Evolutionary conservation across 345 rosid species (phyloP).

Genomic region (Hibiscus syriacus): DNA sequence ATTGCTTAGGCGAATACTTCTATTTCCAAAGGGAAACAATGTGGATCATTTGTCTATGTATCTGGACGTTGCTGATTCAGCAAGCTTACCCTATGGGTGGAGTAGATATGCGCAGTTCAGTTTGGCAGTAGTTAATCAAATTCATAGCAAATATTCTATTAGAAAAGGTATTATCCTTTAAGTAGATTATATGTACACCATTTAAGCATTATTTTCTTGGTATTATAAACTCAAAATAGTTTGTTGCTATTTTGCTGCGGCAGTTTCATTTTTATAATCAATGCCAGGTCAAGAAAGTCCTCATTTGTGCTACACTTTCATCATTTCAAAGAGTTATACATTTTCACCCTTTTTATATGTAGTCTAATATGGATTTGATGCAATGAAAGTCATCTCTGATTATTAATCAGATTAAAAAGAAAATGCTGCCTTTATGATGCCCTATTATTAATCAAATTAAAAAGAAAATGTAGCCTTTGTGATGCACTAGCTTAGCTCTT

Average conservation of each 20-base stretch:
- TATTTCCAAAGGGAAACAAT: conserved; percentile 86
- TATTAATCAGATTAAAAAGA: too few relatives aligned
- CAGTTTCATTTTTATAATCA: neutral
- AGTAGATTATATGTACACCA: neutral
- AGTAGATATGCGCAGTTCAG: conserved; percentile 90
- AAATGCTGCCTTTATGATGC: neutral
- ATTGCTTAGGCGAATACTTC: conserved; percentile 69
- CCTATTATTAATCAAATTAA: too few relatives aligned
- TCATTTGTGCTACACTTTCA: neutral
- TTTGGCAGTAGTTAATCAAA: conserved; percentile 77
- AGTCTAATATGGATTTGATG: neutral
- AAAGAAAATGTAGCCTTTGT: too few relatives aligned
- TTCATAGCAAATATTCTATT: conserved; percentile 56
- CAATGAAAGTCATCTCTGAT: neutral
- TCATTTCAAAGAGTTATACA: neutral
- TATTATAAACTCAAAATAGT: neutral
- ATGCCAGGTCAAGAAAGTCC: neutral
- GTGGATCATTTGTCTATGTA: conserved; percentile 94
- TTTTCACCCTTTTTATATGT: neutral
- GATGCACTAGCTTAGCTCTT: neutral
- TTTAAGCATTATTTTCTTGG: neutral
- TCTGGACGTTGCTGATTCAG: conserved; percentile 88
- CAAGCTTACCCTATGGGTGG: conserved; percentile 83
- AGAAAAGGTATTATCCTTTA: conserved; percentile 58
- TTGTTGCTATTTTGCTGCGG: neutral